These are phyloP conservation scores for Solanum clarkiae DNA, from an alignment of 257 asterid species.

Conservation along the genomic window DNA sequence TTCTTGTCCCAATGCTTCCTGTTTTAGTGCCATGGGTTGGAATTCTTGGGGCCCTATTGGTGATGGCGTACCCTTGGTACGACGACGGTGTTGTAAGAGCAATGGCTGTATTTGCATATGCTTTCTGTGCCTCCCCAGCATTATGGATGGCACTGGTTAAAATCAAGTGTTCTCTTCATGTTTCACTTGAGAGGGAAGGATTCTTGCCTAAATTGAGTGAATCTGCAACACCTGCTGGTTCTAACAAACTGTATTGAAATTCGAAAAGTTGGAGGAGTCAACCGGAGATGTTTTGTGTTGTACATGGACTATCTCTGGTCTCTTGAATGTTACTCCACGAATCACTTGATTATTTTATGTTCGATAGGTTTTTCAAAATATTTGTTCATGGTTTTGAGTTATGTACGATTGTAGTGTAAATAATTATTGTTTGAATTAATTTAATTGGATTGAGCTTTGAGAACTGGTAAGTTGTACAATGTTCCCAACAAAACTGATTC, in stretches of 20 bases:
- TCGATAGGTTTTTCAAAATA: background rate
- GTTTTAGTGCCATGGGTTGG: conserved; percentile 45
- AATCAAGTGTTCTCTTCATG: conserved; percentile 35
- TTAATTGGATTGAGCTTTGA: background rate
- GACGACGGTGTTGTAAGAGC: conserved; percentile 52
- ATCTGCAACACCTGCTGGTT: conserved; percentile 22
- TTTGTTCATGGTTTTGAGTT: background rate
- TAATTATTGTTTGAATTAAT: background rate
- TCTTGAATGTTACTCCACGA: background rate
- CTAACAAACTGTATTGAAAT: conserved; percentile 40
- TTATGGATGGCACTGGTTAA: conserved; percentile 28
- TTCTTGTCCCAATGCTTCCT: conserved; percentile 41
- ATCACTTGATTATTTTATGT: background rate
- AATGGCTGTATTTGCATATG: conserved; percentile 40
- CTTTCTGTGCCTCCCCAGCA: conserved; percentile 51
- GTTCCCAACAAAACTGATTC: background rate
- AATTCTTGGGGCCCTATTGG: conserved; percentile 41
- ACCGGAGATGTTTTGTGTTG: background rate
- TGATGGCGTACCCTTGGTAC: conserved; percentile 68
- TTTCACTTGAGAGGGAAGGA: conserved; percentile 47
- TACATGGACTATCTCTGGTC: background rate
- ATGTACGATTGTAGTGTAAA: background rate
- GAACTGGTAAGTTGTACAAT: background rate
- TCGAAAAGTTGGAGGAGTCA: background rate
- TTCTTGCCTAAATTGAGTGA: conserved; percentile 47